phyloP scores from a whole-genome alignment of 768 basidiomycete genomes.

The Favolaschia claudopus region DNA sequence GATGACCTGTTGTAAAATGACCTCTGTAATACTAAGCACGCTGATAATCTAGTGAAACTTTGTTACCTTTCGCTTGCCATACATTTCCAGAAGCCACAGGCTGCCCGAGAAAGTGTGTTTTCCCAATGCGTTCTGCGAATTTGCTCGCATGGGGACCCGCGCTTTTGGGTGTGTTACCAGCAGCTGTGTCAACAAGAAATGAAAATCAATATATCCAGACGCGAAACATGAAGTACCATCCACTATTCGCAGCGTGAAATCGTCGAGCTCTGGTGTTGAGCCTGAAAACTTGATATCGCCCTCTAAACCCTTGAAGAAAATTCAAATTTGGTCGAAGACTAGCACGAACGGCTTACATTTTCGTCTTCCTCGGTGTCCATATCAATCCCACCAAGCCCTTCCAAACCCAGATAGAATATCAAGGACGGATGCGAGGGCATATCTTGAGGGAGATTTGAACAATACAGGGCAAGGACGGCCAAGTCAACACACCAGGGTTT shows the following conservation, averaged over 20 bases:
- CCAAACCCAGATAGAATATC: constrained; percentile 88
- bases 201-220: constrained; percentile 5
- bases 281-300: constrained; percentile 78
- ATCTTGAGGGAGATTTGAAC: constrained; percentile 31
- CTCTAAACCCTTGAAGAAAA: constrained; percentile 69
- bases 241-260: constrained; percentile 80
- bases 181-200: constrained; percentile 54
- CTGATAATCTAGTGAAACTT: neutral
- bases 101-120: constrained; percentile 74
- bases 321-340: constrained; percentile 9
- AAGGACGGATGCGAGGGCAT: constrained; percentile 72
- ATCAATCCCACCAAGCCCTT: constrained; percentile 84
- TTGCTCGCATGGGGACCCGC: constrained; percentile 62
- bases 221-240: constrained; percentile 60
- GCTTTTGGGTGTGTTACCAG: constrained; percentile 60
- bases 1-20: constrained; percentile 67
- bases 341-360: constrained; percentile 57
- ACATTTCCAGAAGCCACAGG: constrained; percentile 66
- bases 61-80: constrained; percentile 86
- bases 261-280: constrained; percentile 78
- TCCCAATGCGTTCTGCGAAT: constrained; percentile 71
- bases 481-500: constrained; percentile 56
- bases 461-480: neutral
- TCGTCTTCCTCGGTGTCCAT: constrained; percentile 81
- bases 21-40: constrained; percentile 50